Conservation (phyloP, 176 grass and related monocot species). For the Zea luxurians region DNA sequence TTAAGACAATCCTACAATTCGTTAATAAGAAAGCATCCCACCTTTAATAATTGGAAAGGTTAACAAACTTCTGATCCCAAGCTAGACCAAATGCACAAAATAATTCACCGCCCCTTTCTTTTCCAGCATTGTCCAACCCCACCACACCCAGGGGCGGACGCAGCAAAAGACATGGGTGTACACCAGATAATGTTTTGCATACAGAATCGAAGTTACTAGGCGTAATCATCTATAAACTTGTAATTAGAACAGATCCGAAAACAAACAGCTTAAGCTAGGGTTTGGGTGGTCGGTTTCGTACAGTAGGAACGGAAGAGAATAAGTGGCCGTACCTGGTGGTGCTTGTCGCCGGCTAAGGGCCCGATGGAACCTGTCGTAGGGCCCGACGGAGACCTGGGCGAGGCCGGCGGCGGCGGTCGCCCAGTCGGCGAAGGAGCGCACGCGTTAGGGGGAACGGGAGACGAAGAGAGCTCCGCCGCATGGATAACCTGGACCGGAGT, state of each 20-base stretch:
- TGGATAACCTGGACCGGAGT: not conserved
- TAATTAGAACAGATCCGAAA: not conserved
- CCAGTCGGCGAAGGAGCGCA: not conserved
- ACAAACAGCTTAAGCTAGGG: not conserved
- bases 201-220: not conserved
- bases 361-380: not conserved
- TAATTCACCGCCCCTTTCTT: not conserved
- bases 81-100: not conserved
- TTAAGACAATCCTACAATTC: not conserved
- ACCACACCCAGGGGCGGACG: not conserved
- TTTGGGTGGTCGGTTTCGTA: not conserved
- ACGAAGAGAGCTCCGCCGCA: not conserved
- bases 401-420: not conserved
- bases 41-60: not conserved
- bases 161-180: not conserved
- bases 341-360: not conserved
- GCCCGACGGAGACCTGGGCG: not conserved
- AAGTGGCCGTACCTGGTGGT: not conserved
- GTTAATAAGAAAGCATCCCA: not conserved
- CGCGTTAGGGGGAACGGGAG: not conserved
- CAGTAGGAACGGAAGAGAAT: not conserved
- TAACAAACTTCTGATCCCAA: not conserved
- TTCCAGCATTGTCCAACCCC: constrained; percentile 10
- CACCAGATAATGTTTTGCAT: not conserved
- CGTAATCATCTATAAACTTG: not conserved